phyloP scores from a whole-genome alignment of 2,329 filamentous ascomycete species.

The Aspergillus sergii region DNA sequence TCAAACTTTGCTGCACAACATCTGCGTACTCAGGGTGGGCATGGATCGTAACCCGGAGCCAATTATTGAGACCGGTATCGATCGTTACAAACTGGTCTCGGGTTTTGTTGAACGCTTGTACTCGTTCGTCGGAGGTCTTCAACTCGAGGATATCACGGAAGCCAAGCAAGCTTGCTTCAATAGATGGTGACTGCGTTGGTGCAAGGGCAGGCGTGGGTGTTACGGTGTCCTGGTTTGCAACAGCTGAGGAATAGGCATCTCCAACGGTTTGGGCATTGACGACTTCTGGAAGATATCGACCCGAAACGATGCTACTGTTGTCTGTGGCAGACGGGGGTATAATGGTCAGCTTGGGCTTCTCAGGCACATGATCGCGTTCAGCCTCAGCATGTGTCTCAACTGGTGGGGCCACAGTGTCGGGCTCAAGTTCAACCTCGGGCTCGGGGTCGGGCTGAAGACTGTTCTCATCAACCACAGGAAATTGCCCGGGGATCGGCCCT shows the following conservation, averaged over 20 bases:
- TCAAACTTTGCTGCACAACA: constrained; percentile 41
- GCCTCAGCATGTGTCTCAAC: constrained; percentile 10
- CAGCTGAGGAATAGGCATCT: constrained; percentile 3
- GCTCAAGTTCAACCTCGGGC: no score
- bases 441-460: not conserved
- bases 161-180: constrained; percentile 51
- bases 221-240: constrained; percentile 9
- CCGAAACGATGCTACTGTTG: constrained; percentile 18
- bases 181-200: constrained; percentile 18
- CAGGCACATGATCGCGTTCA: constrained; percentile 15
- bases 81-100: constrained; percentile 69
- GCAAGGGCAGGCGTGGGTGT: constrained; percentile 14
- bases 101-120: constrained; percentile 72
- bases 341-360: constrained; percentile 36
- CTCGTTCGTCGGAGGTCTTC: constrained; percentile 66
- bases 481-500: constrained; percentile 23
- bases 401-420: constrained; percentile 3
- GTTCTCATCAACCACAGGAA: constrained; percentile 23
- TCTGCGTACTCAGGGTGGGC: constrained; percentile 57
- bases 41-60: constrained; percentile 55
- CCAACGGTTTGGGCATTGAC: constrained; percentile 13
- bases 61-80: constrained; percentile 72
- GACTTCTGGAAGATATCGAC: constrained; percentile 16
- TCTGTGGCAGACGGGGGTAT: constrained; percentile 28
- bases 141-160: constrained; percentile 80